Percentiles rank a stretch among this genome's conserved stretches.
Conservation (phyloP, 139 green algal genomes). For the Chlorella sp. region DNA sequence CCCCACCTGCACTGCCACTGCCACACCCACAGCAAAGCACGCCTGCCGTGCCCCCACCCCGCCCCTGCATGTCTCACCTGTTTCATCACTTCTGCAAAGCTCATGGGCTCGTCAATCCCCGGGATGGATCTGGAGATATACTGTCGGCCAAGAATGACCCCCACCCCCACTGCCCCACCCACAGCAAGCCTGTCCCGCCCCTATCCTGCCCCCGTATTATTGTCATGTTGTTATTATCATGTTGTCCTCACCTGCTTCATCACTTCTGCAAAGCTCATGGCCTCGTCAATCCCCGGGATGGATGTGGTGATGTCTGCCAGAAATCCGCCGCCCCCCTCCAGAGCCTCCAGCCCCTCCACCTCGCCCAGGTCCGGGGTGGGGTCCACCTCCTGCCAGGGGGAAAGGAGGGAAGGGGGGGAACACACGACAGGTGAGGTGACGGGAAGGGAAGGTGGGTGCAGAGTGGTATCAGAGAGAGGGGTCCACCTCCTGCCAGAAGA, state of each 20-base stretch:
- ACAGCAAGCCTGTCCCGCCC: too few relatives aligned
- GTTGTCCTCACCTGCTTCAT: conserved; percentile 89
- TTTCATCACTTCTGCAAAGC: not conserved
- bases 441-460: not conserved
- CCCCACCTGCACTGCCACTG: too few relatives aligned
- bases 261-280: conserved; percentile 98
- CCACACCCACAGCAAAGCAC: too few relatives aligned
- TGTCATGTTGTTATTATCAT: too few relatives aligned
- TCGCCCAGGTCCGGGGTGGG: conserved; percentile 80
- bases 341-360: conserved; percentile 62
- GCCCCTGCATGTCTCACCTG: not conserved
- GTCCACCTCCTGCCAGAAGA: not conserved
- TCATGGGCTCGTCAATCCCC: not conserved
- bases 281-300: conserved; percentile 97
- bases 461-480: not conserved
- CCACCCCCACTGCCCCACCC: too few relatives aligned
- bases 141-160: too few relatives aligned
- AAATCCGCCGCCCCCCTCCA: conserved; percentile 57
- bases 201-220: too few relatives aligned
- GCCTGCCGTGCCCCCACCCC: too few relatives aligned
- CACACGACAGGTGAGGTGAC: not conserved
- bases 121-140: too few relatives aligned
- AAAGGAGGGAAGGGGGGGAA: not conserved
- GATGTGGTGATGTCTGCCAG: conserved; percentile 86
- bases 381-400: conserved; percentile 94